Evolutionary conservation across 2,329 filamentous ascomycete species (phyloP).

Genomic region (Penicillium sp.): DNA sequence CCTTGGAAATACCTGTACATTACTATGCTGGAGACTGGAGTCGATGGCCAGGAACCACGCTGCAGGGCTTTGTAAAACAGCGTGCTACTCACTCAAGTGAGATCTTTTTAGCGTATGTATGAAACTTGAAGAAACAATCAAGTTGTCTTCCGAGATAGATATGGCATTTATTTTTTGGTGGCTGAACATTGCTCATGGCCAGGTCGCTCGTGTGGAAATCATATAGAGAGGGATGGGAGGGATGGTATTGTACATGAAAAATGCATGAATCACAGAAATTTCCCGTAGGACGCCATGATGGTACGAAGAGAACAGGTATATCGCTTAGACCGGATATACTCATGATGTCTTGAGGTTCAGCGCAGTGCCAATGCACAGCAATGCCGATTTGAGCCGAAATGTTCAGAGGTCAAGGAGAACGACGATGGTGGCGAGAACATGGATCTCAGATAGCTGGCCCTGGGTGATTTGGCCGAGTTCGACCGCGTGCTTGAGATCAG

Average conservation of each 20-base stretch:
- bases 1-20: too few species aligned
- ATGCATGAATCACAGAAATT: not conserved
- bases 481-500: conserved; percentile 16
- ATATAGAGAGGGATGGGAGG: conserved; percentile 3
- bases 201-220: not conserved
- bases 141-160: not conserved
- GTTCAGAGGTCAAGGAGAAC: conserved; percentile 14
- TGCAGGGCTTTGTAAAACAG: too few species aligned
- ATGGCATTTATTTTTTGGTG: not conserved
- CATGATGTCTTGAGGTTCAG: not conserved
- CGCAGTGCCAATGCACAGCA: conserved; percentile 4
- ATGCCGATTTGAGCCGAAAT: conserved; percentile 15
- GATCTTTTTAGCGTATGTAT: too few species aligned
- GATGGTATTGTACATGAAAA: conserved; percentile 16
- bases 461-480: conserved; percentile 13
- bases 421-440: conserved; percentile 17
- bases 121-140: too few species aligned
- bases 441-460: conserved; percentile 14
- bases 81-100: too few species aligned
- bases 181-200: not conserved
- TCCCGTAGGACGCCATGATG: not conserved
- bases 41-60: too few species aligned
- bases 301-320: conserved; percentile 1
- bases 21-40: too few species aligned
- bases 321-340: not conserved